phyloP scores from a whole-genome alignment of 441 rosid genomes.

The Caryocar brasiliense region DNA sequence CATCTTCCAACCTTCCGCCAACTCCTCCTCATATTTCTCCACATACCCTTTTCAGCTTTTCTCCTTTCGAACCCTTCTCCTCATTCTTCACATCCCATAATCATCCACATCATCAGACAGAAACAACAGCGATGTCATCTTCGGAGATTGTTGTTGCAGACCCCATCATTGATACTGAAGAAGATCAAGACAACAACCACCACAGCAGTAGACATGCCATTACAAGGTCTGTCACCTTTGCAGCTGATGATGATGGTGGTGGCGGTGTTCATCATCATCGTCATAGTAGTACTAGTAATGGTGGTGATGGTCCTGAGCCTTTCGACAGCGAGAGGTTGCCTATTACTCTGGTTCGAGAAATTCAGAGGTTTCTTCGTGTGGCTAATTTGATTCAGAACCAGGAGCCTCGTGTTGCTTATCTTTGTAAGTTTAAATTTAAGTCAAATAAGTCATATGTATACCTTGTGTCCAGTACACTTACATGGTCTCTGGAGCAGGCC shows the following conservation, averaged over 20 bases:
- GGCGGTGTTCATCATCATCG: too few relatives aligned
- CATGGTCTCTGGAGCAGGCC: conserved; percentile 45
- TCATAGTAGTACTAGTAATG: too few relatives aligned
- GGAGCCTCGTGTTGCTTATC: conserved; percentile 81
- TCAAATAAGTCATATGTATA: too few relatives aligned
- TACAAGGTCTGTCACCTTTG: conserved; percentile 34
- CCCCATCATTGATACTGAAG: conserved; percentile 24
- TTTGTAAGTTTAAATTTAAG: too few relatives aligned
- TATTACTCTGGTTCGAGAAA: conserved; percentile 54
- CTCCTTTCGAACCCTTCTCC: conserved; percentile 9
- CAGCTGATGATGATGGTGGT: not conserved
- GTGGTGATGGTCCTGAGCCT: conserved; percentile 37
- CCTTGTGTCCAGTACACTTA: too few relatives aligned
- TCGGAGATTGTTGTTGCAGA: conserved; percentile 73
- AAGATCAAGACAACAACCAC: conserved; percentile 3
- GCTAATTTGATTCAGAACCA: conserved; percentile 62
- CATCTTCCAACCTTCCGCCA: conserved; percentile 20
- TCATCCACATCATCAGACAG: not conserved
- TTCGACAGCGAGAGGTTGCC: conserved; percentile 92
- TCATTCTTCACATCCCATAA: not conserved
- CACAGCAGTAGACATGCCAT: conserved; percentile 9
- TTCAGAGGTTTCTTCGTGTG: conserved; percentile 78
- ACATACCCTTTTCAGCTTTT: conserved; percentile 7
- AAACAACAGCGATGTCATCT: conserved; percentile 31
- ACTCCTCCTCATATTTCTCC: not conserved